Conservation (phyloP, 2,329 filamentous ascomycete genomes). For the Raffaelea ambrosiae region DNA sequence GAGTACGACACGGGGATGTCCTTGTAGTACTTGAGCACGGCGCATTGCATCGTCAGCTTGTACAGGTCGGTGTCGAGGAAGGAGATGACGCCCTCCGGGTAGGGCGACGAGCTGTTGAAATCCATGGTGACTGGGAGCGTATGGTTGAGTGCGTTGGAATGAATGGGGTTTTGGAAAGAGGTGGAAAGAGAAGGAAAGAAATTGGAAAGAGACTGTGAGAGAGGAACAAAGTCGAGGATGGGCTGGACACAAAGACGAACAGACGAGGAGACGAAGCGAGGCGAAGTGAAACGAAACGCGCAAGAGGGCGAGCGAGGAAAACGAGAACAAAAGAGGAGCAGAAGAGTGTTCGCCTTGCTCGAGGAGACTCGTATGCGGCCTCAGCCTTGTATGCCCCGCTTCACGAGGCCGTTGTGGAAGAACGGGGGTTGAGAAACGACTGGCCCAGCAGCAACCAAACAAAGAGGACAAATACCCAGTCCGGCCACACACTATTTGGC, state of each 20-base stretch:
- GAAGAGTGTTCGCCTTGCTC: too few species aligned
- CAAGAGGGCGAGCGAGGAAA: too few species aligned
- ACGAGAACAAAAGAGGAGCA: too few species aligned
- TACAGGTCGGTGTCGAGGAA: constrained; percentile 81
- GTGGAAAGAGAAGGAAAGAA: constrained; percentile 31
- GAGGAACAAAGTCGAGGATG: background rate
- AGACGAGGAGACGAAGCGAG: too few species aligned
- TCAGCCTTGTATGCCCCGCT: too few species aligned
- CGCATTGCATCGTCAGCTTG: constrained; percentile 99
- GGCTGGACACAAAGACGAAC: background rate
- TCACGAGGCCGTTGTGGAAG: too few species aligned
- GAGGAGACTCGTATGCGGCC: too few species aligned
- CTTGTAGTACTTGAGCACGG: constrained; percentile 85
- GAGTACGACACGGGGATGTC: constrained; percentile 77
- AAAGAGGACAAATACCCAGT: too few species aligned
- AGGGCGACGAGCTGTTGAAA: constrained; percentile 58
- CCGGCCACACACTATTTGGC: too few species aligned
- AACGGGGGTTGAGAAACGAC: too few species aligned
- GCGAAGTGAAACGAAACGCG: too few species aligned
- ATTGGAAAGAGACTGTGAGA: constrained; percentile 10
- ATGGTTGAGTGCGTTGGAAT: background rate
- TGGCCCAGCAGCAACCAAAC: too few species aligned
- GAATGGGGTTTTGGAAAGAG: constrained; percentile 16
- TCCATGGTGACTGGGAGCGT: constrained; percentile 51
- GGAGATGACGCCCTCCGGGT: constrained; percentile 70